Evolutionary conservation across 2,329 filamentous ascomycete species (phyloP).

Genomic region (Metarhizium sp.): DNA sequence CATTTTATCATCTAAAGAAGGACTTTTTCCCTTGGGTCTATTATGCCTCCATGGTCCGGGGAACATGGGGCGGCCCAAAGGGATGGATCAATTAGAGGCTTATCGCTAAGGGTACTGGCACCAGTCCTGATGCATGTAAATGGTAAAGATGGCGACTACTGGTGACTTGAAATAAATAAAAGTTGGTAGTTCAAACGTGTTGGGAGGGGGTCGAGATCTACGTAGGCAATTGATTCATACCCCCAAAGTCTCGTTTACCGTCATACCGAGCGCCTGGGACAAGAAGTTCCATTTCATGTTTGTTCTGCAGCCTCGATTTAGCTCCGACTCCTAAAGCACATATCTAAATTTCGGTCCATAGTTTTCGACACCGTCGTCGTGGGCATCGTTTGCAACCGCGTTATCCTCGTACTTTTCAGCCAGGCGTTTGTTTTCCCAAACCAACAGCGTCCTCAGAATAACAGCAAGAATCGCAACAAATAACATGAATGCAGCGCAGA

Average conservation of each 20-base stretch:
- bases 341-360: slow-evolving; percentile 7
- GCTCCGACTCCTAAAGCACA: not conserved
- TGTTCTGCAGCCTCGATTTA: no score
- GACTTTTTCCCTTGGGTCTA: slow-evolving; percentile 62
- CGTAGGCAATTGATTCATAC: no score
- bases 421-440: slow-evolving; percentile 8
- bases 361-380: slow-evolving; percentile 2
- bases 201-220: no score
- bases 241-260: no score
- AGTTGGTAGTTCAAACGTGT: no score
- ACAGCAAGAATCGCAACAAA: slow-evolving; percentile 9
- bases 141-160: not conserved
- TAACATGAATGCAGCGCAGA: slow-evolving; percentile 7
- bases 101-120: not conserved
- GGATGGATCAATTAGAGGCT: slow-evolving; percentile 29
- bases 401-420: not conserved
- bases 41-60: slow-evolving; percentile 49
- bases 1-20: slow-evolving; percentile 56
- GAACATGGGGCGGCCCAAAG: slow-evolving; percentile 51
- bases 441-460: slow-evolving; percentile 1
- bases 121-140: not conserved
- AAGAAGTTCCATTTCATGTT: no score
- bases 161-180: not conserved
- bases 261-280: no score
- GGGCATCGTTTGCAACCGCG: not conserved